These are phyloP conservation scores for Lathyrus sativus DNA, from an alignment of 306 rosid genomes.

Conservation along the genomic window DNA sequence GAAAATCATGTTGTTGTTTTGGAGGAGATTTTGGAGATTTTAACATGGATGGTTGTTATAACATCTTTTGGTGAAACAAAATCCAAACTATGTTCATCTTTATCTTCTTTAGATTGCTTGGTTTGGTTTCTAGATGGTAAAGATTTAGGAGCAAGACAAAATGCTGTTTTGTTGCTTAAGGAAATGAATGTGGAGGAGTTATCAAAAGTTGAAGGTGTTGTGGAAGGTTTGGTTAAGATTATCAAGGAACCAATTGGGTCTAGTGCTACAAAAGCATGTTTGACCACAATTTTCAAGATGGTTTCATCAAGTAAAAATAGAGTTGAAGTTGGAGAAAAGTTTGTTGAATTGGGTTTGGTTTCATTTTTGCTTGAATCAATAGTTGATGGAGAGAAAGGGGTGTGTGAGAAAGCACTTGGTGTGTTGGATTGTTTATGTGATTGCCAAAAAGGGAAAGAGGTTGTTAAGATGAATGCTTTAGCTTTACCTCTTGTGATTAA, in stretches of 20 bases:
- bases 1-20: constrained; percentile 43
- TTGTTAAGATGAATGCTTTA: constrained; percentile 52
- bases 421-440: constrained; percentile 69
- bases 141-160: constrained; percentile 67
- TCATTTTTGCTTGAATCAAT: constrained; percentile 53
- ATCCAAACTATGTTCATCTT: constrained; percentile 42
- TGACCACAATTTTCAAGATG: constrained; percentile 52
- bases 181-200: constrained; percentile 46
- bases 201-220: constrained; percentile 47
- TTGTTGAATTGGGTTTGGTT: constrained; percentile 66
- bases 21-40: constrained; percentile 54
- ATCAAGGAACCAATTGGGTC: constrained; percentile 57
- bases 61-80: constrained; percentile 41
- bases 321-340: constrained; percentile 37
- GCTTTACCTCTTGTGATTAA: constrained; percentile 68
- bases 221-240: constrained; percentile 61
- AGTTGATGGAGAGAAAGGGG: constrained; percentile 67
- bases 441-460: constrained; percentile 51
- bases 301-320: constrained; percentile 39
- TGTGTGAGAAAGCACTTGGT: constrained; percentile 61
- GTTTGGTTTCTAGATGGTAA: constrained; percentile 55
- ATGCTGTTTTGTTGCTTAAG: constrained; percentile 57
- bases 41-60: constrained; percentile 53
- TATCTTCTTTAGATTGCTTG: constrained; percentile 44
- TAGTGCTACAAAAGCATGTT: constrained; percentile 57